These are phyloP conservation scores for Didymella pinodella DNA, from an alignment of 2,329 filamentous ascomycete genomes.

Conservation along the genomic window DNA sequence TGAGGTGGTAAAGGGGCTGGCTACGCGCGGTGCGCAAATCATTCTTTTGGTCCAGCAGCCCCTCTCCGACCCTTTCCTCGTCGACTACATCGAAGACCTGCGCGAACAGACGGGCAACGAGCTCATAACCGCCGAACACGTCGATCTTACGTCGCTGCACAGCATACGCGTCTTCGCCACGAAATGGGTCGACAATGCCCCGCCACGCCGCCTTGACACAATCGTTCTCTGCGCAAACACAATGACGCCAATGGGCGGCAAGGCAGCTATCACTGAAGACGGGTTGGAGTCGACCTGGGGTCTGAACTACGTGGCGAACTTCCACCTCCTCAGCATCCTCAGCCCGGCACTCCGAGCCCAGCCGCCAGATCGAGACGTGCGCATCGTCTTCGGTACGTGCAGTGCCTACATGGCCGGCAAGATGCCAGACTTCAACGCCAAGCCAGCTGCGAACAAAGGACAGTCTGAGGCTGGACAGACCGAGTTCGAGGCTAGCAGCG, in stretches of 20 bases:
- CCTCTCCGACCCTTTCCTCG: slow-evolving; percentile 83
- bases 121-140: slow-evolving; percentile 93
- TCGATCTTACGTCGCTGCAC: slow-evolving; percentile 87
- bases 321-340: slow-evolving; percentile 90
- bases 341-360: slow-evolving; percentile 90
- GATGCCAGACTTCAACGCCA: slow-evolving; percentile 63
- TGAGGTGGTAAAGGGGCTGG: slow-evolving; percentile 75
- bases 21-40: slow-evolving; percentile 84
- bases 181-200: slow-evolving; percentile 96
- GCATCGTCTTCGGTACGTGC: slow-evolving; percentile 86
- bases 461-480: slow-evolving; percentile 54
- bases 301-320: slow-evolving; percentile 94
- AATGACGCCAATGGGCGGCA: slow-evolving; percentile 72
- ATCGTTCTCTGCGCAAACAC: slow-evolving; percentile 86
- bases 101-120: slow-evolving; percentile 79
- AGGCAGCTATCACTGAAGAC: slow-evolving; percentile 71
- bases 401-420: slow-evolving; percentile 84
- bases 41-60: slow-evolving; percentile 86
- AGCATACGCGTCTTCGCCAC: slow-evolving; percentile 93
- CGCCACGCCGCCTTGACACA: slow-evolving; percentile 88
- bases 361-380: slow-evolving; percentile 90
- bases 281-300: slow-evolving; percentile 91
- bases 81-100: slow-evolving; percentile 91
- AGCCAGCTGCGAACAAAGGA: slow-evolving; percentile 64
- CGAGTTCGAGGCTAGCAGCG: slow-evolving; percentile 54